Evolutionary conservation across 2,329 filamentous ascomycete genomes (phyloP).

Genomic region (Penicillium sclerotiorum): DNA sequence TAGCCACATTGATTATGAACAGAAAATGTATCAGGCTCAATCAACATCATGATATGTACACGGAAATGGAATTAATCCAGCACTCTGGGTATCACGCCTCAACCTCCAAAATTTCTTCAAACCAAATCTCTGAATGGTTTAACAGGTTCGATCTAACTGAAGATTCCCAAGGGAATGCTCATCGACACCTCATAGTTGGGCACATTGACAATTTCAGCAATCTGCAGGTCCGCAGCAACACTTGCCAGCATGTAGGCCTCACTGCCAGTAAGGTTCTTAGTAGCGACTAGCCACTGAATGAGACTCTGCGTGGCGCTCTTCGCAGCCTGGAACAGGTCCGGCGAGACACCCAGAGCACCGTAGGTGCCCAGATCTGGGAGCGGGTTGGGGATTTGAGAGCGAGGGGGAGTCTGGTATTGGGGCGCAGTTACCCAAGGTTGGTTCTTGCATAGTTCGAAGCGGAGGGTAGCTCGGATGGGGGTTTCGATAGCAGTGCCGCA

Average conservation of each 20-base stretch:
- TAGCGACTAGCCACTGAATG: slow-evolving; percentile 53
- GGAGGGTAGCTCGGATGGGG: slow-evolving; percentile 52
- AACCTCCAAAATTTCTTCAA: background rate
- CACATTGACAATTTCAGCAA: slow-evolving; percentile 58
- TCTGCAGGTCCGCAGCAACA: slow-evolving; percentile 54
- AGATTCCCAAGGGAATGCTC: slow-evolving; percentile 53
- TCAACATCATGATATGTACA: too few species aligned
- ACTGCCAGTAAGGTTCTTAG: slow-evolving; percentile 48
- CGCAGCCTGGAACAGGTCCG: slow-evolving; percentile 53
- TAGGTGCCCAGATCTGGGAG: slow-evolving; percentile 46
- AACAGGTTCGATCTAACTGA: slow-evolving; percentile 37
- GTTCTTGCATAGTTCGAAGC: slow-evolving; percentile 53
- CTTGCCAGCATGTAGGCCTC: slow-evolving; percentile 59
- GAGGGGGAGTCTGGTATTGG: slow-evolving; percentile 49
- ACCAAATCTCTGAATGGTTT: too few species aligned
- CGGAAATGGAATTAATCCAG: too few species aligned
- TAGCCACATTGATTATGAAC: too few species aligned
- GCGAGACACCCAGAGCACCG: slow-evolving; percentile 52
- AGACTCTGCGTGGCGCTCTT: slow-evolving; percentile 53
- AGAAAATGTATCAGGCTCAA: too few species aligned
- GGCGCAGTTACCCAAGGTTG: slow-evolving; percentile 52
- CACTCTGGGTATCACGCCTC: slow-evolving; percentile 24
- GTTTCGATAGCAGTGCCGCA: slow-evolving; percentile 62
- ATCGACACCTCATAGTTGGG: slow-evolving; percentile 57
- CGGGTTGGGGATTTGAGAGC: slow-evolving; percentile 23